These are phyloP conservation scores for Microbotryum violaceum DNA, from an alignment of 1,284 basidiomycete genomes.

Conservation along the genomic window DNA sequence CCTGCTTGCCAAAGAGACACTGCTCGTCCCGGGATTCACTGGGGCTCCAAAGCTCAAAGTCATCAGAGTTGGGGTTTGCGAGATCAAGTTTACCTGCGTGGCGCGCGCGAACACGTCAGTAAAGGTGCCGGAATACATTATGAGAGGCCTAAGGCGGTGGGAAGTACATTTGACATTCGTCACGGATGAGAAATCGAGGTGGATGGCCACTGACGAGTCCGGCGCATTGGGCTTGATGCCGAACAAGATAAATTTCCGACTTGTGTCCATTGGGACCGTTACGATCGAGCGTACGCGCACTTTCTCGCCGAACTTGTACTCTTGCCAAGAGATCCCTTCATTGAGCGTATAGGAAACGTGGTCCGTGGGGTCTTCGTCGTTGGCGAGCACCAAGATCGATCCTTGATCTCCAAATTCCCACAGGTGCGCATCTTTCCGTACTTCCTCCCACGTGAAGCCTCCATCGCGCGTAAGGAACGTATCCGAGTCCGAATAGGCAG, in stretches of 20 bases:
- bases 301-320: slow-evolving; percentile 76
- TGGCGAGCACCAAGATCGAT: slow-evolving; percentile 82
- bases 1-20: slow-evolving; percentile 80
- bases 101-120: background rate
- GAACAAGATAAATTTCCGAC: slow-evolving; percentile 80
- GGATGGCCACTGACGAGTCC: slow-evolving; percentile 60
- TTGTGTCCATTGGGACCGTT: slow-evolving; percentile 84
- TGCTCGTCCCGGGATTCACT: slow-evolving; percentile 67
- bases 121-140: slow-evolving; percentile 21
- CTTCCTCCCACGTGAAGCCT: slow-evolving; percentile 96
- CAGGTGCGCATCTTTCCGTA: slow-evolving; percentile 93
- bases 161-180: slow-evolving; percentile 64
- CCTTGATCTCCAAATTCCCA: slow-evolving; percentile 99
- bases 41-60: slow-evolving; percentile 93
- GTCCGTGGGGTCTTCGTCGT: slow-evolving; percentile 89
- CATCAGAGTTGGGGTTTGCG: slow-evolving; percentile 68
- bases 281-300: slow-evolving; percentile 71
- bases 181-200: slow-evolving; percentile 80
- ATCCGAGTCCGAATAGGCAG: slow-evolving; percentile 76
- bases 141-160: background rate
- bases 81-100: slow-evolving; percentile 57
- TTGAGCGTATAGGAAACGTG: slow-evolving; percentile 80
- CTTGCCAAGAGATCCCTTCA: slow-evolving; percentile 78
- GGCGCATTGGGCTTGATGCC: slow-evolving; percentile 54
- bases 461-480: slow-evolving; percentile 95